phyloP scores from a whole-genome alignment of 2,329 filamentous ascomycete species.

The Colletotrichum orchidophilum region DNA sequence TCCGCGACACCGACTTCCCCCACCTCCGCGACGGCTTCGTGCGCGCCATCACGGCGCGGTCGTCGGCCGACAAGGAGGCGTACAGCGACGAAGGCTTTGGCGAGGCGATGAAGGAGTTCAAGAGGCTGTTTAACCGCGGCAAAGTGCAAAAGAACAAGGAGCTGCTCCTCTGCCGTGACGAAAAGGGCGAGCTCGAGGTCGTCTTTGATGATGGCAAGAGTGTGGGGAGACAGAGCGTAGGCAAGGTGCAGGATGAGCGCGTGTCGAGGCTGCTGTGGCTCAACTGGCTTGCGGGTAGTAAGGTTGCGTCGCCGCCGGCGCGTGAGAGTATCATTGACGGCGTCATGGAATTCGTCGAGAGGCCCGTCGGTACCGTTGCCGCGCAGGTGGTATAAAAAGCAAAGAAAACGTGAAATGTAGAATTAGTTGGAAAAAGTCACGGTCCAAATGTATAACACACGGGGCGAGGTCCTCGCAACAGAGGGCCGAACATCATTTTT shows the following conservation, averaged over 20 bases:
- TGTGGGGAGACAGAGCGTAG: slow-evolving; percentile 65
- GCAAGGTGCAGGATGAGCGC: slow-evolving; percentile 79
- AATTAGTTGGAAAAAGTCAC: slow-evolving; percentile 20
- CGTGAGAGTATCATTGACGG: slow-evolving; percentile 86
- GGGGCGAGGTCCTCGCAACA: background rate
- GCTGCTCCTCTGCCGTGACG: slow-evolving; percentile 76
- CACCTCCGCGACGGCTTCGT: slow-evolving; percentile 94
- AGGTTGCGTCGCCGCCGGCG: slow-evolving; percentile 85
- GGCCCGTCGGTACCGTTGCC: slow-evolving; percentile 88
- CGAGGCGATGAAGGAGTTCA: slow-evolving; percentile 78
- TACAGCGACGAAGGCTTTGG: slow-evolving; percentile 81
- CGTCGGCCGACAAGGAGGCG: slow-evolving; percentile 63
- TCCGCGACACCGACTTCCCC: slow-evolving; percentile 92
- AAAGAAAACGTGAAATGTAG: slow-evolving; percentile 31
- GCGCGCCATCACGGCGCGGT: slow-evolving; percentile 80
- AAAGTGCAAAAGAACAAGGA: slow-evolving; percentile 84
- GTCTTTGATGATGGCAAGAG: slow-evolving; percentile 68
- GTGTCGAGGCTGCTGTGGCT: slow-evolving; percentile 87
- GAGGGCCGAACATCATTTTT: background rate
- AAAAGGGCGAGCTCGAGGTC: slow-evolving; percentile 71
- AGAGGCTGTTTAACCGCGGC: slow-evolving; percentile 81
- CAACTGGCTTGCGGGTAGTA: slow-evolving; percentile 87
- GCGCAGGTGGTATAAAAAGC: slow-evolving; percentile 70
- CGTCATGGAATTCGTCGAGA: slow-evolving; percentile 85
- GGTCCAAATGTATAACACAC: slow-evolving; percentile 36